These are phyloP conservation scores for Lasiodiplodia hormozganensis DNA, from an alignment of 2,329 filamentous ascomycete genomes.

Conservation along the genomic window DNA sequence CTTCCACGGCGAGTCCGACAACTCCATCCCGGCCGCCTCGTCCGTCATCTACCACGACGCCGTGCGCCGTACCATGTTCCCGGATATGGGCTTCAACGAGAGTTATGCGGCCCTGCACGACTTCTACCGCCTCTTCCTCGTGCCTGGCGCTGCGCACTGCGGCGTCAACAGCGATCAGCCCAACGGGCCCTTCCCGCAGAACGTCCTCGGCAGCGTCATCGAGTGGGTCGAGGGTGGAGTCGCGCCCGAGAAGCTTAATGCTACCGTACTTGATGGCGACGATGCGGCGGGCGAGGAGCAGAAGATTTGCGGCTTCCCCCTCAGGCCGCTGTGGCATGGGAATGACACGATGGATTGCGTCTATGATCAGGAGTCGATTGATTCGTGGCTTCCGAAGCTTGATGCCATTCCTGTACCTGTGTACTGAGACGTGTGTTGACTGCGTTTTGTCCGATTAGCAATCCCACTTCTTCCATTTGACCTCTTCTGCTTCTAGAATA, in stretches of 20 bases:
- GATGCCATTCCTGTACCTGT: slow-evolving; percentile 50
- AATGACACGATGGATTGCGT: slow-evolving; percentile 49
- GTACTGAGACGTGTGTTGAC: slow-evolving; percentile 37
- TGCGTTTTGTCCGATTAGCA: not conserved
- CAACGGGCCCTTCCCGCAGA: slow-evolving; percentile 50
- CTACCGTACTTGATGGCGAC: slow-evolving; percentile 39
- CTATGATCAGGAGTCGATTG: slow-evolving; percentile 47
- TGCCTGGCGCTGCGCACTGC: slow-evolving; percentile 63
- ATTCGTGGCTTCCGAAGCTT: slow-evolving; percentile 51
- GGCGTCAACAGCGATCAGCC: slow-evolving; percentile 18
- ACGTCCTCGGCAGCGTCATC: slow-evolving; percentile 56
- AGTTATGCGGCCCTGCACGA: slow-evolving; percentile 53
- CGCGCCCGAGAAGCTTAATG: slow-evolving; percentile 54
- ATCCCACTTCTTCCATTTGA: too few relatives aligned
- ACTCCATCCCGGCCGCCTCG: slow-evolving; percentile 60
- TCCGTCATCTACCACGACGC: slow-evolving; percentile 64
- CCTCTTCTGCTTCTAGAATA: too few relatives aligned
- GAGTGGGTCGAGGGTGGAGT: slow-evolving; percentile 61
- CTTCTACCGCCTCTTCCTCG: slow-evolving; percentile 63
- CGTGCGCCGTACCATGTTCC: slow-evolving; percentile 60
- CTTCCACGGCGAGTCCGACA: slow-evolving; percentile 64
- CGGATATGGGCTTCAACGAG: slow-evolving; percentile 47
- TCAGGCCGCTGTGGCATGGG: slow-evolving; percentile 50
- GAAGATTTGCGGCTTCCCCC: slow-evolving; percentile 53
- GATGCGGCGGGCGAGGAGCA: slow-evolving; percentile 43